Evolutionary conservation across 2,329 filamentous ascomycete species (phyloP).

Genomic region (Graphilbum fragrans): DNA sequence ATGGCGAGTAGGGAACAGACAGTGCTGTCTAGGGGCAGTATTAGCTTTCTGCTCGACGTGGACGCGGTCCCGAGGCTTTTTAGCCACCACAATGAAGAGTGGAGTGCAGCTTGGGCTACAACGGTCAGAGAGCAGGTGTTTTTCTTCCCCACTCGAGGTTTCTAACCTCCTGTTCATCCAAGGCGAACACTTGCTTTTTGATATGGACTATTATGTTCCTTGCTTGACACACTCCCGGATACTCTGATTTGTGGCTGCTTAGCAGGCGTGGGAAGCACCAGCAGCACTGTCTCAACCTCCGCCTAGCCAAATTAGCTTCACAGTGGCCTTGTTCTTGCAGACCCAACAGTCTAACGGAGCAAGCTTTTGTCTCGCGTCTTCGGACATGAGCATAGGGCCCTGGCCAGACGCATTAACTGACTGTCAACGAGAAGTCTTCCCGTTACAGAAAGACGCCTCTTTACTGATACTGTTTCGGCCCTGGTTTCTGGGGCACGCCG

Average conservation of each 20-base stretch:
- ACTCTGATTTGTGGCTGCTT: constrained; percentile 19
- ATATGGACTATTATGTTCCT: constrained; percentile 14
- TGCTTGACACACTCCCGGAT: constrained; percentile 28
- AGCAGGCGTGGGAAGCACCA: constrained; percentile 10
- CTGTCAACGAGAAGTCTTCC: constrained; percentile 22
- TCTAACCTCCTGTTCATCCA: no score
- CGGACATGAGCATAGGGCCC: no score
- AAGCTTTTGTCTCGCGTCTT: no score
- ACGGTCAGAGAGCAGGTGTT: constrained; percentile 28
- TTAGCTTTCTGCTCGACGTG: background rate
- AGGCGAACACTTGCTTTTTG: constrained; percentile 19
- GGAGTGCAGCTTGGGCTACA: constrained; percentile 34
- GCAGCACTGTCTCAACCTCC: constrained; percentile 11
- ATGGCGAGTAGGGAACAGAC: no score
- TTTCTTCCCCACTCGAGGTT: constrained; percentile 23
- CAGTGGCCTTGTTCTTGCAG: no score
- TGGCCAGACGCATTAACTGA: constrained; percentile 47
- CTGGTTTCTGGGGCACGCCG: background rate
- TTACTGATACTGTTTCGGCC: constrained; percentile 9
- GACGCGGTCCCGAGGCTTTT: background rate
- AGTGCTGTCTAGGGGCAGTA: background rate
- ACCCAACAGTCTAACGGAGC: no score
- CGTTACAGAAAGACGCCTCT: constrained; percentile 33
- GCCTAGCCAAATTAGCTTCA: no score
- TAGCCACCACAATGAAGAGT: constrained; percentile 17